phyloP scores from a whole-genome alignment of 1,284 basidiomycete species.

The Tremellales sp. region DNA sequence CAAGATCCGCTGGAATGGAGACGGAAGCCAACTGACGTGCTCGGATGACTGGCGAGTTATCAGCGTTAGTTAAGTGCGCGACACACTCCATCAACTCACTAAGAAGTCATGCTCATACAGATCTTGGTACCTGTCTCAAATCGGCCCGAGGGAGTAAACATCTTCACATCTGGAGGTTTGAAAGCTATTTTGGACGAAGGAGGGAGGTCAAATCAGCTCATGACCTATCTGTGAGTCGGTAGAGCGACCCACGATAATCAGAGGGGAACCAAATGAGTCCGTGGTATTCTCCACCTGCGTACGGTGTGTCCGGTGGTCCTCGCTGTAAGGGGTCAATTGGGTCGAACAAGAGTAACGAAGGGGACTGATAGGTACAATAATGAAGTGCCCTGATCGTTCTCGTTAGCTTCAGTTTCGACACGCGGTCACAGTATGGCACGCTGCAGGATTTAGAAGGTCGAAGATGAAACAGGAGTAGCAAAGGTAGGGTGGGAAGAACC shows the following conservation, averaged over 20 bases:
- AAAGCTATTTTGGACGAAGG: constrained; percentile 65
- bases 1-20: not conserved
- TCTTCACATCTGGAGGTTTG: constrained; percentile 95
- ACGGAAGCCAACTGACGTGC: constrained; percentile 31
- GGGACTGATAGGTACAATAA: constrained; percentile 78
- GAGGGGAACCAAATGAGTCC: constrained; percentile 70
- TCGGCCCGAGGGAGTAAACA: constrained; percentile 89
- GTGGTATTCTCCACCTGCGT: constrained; percentile 88
- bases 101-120: constrained; percentile 94
- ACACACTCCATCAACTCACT: constrained; percentile 54
- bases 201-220: constrained; percentile 64
- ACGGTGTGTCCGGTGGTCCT: constrained; percentile 88
- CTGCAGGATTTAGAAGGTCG: no score
- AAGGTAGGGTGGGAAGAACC: not conserved
- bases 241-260: constrained; percentile 65
- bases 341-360: not conserved
- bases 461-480: not conserved
- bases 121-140: constrained; percentile 93
- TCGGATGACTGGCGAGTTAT: constrained; percentile 40
- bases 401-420: constrained; percentile 8
- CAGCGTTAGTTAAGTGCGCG: constrained; percentile 5
- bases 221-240: constrained; percentile 27
- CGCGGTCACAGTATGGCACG: not conserved
- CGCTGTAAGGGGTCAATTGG: constrained; percentile 54
- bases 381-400: constrained; percentile 69